Evolutionary conservation across 306 rosid species (phyloP), one percentile per base, ranked within the genome.

Genomic region (Myrica gale): DNA sequence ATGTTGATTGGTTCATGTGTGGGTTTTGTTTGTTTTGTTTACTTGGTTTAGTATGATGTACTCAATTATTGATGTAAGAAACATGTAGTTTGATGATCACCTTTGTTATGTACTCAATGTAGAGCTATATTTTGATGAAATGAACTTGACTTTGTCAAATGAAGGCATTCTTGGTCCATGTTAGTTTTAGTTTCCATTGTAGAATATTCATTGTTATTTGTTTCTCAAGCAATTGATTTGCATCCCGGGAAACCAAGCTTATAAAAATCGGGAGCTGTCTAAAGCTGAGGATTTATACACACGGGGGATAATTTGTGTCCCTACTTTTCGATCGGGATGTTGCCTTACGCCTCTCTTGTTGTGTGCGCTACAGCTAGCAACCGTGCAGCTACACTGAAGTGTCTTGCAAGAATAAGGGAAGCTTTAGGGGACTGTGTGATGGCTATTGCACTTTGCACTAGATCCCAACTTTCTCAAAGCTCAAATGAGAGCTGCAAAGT

Each of bases 331-430:
- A 80, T 80, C 79, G 15, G 97, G 87, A 72, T 74, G 88, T 80
- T 84, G 81, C 74, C 80, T 81, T 53, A 66, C 85, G 79, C 89
- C 96, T 77, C 95, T 95, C 76, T 75, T 84, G 85, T 86, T 92
- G 57, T 95, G n/a, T n/a, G n/a, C n/a, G 97, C 78, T 92, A 90
- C 72, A n/a, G n/a, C n/a, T n/a, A 95, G 97, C 85, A 92, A 90
- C 78, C 97, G 97, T 20, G 99, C 97, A 21, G 92, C 96, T 52
- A 73, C 97, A 61, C 84, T 93, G 44, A 92, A 88, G 91, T 39
- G 76, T 70, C 90, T 95, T 78, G 92, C 88, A 81, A 90, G 87
- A 84, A 86, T 95, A 75, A 89, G 89, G 84, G 93, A 90, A 72
- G 99, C 97, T 60, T 66, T 95, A 71, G 92, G 79, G 83, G 97